A percentile compares a stretch with the other conserved stretches of the same genome.
Evolutionary conservation across 1,139 yeast genomes (phyloP).

Genomic region (Meyerozyma smithsonii): DNA sequence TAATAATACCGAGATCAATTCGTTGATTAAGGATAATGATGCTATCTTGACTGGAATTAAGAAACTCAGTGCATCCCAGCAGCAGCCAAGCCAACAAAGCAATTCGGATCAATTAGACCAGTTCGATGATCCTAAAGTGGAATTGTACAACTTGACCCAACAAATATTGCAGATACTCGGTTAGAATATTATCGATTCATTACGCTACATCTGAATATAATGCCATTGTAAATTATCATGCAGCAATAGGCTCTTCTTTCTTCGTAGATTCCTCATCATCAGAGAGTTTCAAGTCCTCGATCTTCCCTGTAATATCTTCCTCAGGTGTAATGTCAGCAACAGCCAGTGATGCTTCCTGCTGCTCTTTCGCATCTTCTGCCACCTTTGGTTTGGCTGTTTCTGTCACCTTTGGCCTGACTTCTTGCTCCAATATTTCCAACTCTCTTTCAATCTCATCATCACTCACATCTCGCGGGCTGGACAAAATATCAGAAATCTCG

Average conservation of each 20-base stretch:
- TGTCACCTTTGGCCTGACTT: not conserved
- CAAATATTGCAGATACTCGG: slow-evolving; percentile 61
- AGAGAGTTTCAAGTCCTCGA: slow-evolving; percentile 2
- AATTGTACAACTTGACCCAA: slow-evolving; percentile 72
- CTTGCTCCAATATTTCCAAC: not conserved
- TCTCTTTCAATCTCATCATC: slow-evolving; percentile 1
- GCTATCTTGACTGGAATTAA: slow-evolving; percentile 55
- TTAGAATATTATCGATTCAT: slow-evolving; percentile 10
- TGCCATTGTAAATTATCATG: not conserved
- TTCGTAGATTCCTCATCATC: not conserved
- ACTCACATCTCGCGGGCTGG: slow-evolving; percentile 3
- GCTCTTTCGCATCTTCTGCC: not conserved
- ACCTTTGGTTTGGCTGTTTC: not conserved
- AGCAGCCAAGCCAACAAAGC: slow-evolving; percentile 28
- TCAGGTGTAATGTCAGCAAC: not conserved
- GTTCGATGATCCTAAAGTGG: slow-evolving; percentile 62
- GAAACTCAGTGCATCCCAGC: slow-evolving; percentile 41
- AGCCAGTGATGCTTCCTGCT: not conserved
- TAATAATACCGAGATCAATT: slow-evolving; percentile 65
- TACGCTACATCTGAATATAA: not conserved
- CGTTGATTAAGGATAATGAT: slow-evolving; percentile 56
- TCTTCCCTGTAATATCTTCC: not conserved
- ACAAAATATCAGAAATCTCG: slow-evolving; percentile 7
- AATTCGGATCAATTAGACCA: slow-evolving; percentile 27
- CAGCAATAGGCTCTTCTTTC: not conserved